Conservation (phyloP, 2,329 filamentous ascomycete genomes). For the Pseudonectria buxi region DNA sequence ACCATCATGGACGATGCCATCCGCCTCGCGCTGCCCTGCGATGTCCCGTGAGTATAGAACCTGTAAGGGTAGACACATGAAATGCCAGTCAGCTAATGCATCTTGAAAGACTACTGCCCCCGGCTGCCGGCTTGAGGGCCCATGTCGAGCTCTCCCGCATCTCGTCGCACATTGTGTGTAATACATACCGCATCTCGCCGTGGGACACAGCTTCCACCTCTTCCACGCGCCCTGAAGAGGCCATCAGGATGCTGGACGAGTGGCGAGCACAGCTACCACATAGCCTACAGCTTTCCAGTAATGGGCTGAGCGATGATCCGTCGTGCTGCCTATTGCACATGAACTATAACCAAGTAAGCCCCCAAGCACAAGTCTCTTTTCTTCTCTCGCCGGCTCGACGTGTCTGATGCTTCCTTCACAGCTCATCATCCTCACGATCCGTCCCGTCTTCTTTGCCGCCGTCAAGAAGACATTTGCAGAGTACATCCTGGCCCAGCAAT, state of each 20-base stretch:
- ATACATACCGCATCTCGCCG: slow-evolving; percentile 37
- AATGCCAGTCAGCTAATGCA: background rate
- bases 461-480: slow-evolving; percentile 41
- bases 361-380: background rate
- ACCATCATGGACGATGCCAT: slow-evolving; percentile 42
- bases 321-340: slow-evolving; percentile 41
- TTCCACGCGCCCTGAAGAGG: slow-evolving; percentile 30
- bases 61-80: background rate
- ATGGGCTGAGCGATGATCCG: slow-evolving; percentile 33
- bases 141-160: slow-evolving; percentile 42
- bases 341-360: slow-evolving; percentile 37
- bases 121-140: slow-evolving; percentile 36
- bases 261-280: slow-evolving; percentile 35
- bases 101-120: slow-evolving; percentile 33
- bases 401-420: slow-evolving; percentile 3
- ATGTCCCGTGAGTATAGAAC: slow-evolving; percentile 33
- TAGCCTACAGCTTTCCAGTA: slow-evolving; percentile 30
- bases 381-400: no score
- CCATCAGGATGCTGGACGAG: slow-evolving; percentile 34
- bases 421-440: slow-evolving; percentile 42
- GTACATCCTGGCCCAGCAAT: slow-evolving; percentile 26
- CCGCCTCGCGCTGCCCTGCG: slow-evolving; percentile 33
- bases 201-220: slow-evolving; percentile 19
- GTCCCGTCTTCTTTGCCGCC: slow-evolving; percentile 40
- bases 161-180: slow-evolving; percentile 41